Percentiles rank a stretch among this genome's conserved stretches.
Conservation (phyloP, 345 rosid species). For the Syzygium jambos region DNA sequence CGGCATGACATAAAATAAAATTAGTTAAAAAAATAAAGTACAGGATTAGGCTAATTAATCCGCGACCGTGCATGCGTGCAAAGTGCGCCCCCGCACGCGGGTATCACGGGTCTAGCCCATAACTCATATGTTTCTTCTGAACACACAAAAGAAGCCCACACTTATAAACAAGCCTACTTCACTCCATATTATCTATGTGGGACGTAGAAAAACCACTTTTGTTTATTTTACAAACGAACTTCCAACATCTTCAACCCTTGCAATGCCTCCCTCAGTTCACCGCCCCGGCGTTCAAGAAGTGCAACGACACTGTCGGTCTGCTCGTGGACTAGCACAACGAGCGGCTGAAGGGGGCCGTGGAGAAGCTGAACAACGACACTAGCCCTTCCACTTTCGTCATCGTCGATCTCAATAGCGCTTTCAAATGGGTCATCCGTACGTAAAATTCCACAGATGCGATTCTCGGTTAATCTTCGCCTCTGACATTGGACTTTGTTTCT, state of each 20-base stretch:
- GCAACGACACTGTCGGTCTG: conserved; percentile 8
- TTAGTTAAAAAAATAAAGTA: no score
- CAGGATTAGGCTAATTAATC: no score
- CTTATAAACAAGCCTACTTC: no score
- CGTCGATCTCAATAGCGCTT: conserved; percentile 31
- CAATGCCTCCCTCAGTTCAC: conserved; percentile 25
- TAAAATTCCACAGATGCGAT: not conserved
- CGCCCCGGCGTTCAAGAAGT: not conserved
- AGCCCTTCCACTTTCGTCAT: conserved; percentile 10
- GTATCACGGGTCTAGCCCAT: no score
- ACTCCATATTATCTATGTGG: no score
- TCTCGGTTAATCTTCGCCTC: not conserved
- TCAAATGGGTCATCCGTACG: not conserved
- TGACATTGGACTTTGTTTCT: not conserved
- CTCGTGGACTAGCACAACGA: conserved; percentile 24
- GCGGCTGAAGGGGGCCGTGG: conserved; percentile 12
- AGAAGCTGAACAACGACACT: conserved; percentile 15
- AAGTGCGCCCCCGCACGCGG: no score
- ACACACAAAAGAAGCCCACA: no score
- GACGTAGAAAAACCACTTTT: no score
- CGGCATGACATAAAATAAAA: no score
- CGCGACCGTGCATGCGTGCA: no score
- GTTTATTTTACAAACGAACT: no score
- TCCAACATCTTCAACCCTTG: conserved; percentile 25
- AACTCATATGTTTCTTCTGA: no score